A percentile compares a stretch with the other conserved stretches of the same genome.
phyloP scores from a whole-genome alignment of 129 eudicot genomes.

The Escallonia herrerae region DNA sequence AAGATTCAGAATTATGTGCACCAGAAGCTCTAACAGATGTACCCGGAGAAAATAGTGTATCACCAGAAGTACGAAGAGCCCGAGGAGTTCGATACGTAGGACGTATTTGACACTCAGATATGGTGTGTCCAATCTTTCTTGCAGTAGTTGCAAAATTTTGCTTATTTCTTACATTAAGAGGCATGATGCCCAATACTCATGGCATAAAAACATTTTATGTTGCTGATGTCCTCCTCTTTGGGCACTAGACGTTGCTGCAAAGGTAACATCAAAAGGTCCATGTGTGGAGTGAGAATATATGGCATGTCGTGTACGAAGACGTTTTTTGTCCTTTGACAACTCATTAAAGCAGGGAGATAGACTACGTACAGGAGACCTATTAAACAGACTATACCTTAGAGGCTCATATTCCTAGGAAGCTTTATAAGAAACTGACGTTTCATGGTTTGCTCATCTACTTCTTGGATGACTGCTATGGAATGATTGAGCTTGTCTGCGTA shows the following conservation, averaged over 20 bases:
- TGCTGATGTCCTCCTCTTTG: neutral
- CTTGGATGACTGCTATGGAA: neutral
- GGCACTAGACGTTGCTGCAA: neutral
- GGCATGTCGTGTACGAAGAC: neutral
- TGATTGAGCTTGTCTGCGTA: neutral
- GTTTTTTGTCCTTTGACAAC: too few species aligned
- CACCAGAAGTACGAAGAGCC: neutral
- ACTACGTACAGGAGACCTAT: neutral
- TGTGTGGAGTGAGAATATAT: neutral
- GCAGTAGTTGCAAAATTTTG: neutral
- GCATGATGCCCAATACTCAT: neutral
- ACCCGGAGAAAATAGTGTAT: neutral
- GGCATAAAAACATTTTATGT: neutral
- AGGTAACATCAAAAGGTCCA: neutral
- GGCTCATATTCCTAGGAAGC: neutral
- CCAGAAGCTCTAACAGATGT: neutral
- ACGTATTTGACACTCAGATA: neutral
- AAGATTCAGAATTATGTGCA: too few species aligned
- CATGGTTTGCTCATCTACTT: neutral
- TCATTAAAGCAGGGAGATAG: neutral
- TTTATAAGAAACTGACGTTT: neutral
- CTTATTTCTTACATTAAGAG: too few species aligned
- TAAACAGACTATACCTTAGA: neutral
- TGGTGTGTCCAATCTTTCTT: neutral
- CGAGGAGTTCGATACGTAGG: neutral